These are phyloP conservation scores for Lolium rigidum DNA, from an alignment of 176 grass and related monocot genomes.

Conservation along the genomic window DNA sequence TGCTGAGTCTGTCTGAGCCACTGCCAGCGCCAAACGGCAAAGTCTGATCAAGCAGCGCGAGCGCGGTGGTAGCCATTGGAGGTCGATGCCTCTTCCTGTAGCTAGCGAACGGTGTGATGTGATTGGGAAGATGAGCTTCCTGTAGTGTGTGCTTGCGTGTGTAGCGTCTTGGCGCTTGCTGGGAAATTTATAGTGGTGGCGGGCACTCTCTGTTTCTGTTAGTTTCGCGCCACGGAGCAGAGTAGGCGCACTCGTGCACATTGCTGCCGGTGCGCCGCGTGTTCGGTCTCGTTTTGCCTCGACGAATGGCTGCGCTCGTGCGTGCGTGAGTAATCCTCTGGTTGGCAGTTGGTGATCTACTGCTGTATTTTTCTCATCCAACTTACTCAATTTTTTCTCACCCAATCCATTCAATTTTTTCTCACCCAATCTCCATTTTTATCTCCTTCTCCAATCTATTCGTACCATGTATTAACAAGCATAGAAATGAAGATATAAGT, in stretches of 20 bases:
- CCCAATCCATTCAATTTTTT: neutral
- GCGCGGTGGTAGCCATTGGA: constrained; percentile 40
- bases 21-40: neutral
- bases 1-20: constrained; percentile 55
- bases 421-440: too few species aligned
- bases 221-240: constrained; percentile 48
- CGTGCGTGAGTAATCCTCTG: neutral
- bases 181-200: constrained; percentile 56
- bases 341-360: neutral
- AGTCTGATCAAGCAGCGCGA: constrained; percentile 30
- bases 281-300: constrained; percentile 23
- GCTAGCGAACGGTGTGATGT: neutral
- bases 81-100: neutral
- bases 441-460: neutral
- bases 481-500: too few species aligned
- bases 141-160: neutral
- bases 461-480: too few species aligned
- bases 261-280: constrained; percentile 40
- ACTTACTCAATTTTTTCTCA: neutral
- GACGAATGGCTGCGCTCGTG: neutral
- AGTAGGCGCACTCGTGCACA: constrained; percentile 19
- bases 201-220: neutral
- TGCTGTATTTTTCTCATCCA: neutral
- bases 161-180: constrained; percentile 21
- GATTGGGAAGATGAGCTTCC: neutral